Evolutionary conservation across 1,284 basidiomycete genomes (phyloP).

Genomic region (Rhizoctonia solani): DNA sequence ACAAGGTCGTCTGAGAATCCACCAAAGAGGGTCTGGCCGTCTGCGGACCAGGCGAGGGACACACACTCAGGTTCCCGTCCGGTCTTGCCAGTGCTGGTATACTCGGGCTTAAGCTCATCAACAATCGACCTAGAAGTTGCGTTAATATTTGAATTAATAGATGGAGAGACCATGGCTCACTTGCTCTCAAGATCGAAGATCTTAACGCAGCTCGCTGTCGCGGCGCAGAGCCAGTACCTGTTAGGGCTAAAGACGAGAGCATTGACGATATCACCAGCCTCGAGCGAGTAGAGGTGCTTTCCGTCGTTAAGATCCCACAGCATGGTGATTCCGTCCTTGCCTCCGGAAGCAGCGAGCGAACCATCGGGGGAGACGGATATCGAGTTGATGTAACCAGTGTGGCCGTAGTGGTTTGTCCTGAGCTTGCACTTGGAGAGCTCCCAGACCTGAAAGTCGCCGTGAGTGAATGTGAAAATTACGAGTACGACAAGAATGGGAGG

Average conservation of each 20-base stretch:
- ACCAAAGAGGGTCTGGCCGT: conserved; percentile 96
- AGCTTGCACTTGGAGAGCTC: conserved; percentile 99
- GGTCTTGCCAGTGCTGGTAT: conserved; percentile 76
- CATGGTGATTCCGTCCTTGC: conserved; percentile 99
- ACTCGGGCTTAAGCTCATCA: conserved; percentile 96
- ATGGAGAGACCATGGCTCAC: conserved; percentile 55
- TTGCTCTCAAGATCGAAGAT: conserved; percentile 99
- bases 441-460: conserved; percentile 77
- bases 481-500: background rate
- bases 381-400: conserved; percentile 99
- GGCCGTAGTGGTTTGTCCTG: conserved; percentile 99
- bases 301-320: conserved; percentile 99
- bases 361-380: conserved; percentile 99
- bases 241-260: conserved; percentile 99
- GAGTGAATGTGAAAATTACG: conserved; percentile 34
- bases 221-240: conserved; percentile 99
- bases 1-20: conserved; percentile 92
- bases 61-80: conserved; percentile 92
- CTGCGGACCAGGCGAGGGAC: conserved; percentile 98
- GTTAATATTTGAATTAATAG: background rate
- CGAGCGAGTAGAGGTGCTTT: conserved; percentile 99
- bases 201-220: conserved; percentile 97
- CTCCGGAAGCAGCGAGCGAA: conserved; percentile 97
- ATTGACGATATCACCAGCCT: conserved; percentile 98
- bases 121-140: conserved; percentile 81